Conservation (phyloP, 2,329 filamentous ascomycete species). For the Harringtonia lauricola region DNA sequence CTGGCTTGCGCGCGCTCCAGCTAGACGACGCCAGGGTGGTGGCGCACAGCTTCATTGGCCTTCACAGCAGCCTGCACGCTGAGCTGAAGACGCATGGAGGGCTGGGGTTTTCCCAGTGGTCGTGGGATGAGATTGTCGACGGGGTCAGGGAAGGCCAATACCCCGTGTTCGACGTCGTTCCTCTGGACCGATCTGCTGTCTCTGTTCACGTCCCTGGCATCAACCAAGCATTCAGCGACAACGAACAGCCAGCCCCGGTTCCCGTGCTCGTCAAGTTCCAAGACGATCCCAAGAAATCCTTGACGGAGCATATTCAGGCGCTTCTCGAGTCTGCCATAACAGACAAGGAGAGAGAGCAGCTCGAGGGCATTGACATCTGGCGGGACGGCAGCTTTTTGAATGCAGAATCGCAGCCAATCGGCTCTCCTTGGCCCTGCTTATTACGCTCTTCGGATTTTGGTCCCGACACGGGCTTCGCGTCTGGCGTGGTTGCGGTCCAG, state of each 20-base stretch:
- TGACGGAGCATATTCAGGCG: no score
- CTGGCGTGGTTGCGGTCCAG: not conserved
- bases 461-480: not conserved
- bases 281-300: no score
- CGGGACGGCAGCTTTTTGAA: no score
- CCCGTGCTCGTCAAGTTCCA: no score
- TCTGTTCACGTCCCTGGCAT: not conserved
- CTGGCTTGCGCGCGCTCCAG: slow-evolving; percentile 3
- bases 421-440: no score
- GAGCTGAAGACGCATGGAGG: slow-evolving; percentile 1
- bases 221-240: no score
- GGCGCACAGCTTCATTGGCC: not conserved
- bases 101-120: slow-evolving; percentile 1
- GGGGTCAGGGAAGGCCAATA: not conserved
- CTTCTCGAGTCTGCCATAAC: no score
- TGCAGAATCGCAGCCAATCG: no score
- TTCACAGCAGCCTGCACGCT: not conserved
- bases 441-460: not conserved
- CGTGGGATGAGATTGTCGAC: not conserved
- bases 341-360: no score
- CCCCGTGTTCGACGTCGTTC: not conserved
- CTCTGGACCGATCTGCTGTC: not conserved
- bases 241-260: no score
- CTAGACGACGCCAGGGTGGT: not conserved
- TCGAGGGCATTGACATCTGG: no score